phyloP scores from a whole-genome alignment of 345 rosid genomes.

The Gossypium rotundifolium region DNA sequence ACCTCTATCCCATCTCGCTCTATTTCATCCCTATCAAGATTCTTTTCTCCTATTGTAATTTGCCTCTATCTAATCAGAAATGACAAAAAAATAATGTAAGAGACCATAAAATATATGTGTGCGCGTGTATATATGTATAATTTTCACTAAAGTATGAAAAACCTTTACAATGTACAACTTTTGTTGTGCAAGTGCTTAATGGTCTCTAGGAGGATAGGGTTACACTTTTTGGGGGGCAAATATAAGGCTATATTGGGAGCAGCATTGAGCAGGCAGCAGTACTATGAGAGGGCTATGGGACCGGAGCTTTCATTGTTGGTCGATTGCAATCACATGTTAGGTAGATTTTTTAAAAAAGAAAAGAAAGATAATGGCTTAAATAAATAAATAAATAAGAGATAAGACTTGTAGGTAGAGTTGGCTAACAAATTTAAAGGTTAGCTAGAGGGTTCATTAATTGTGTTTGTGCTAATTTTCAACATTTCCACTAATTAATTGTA shows the following conservation, averaged over 20 bases:
- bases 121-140: too few species aligned
- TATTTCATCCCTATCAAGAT: too few species aligned
- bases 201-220: neutral
- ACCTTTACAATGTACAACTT: neutral
- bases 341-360: neutral
- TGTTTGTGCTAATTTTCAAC: neutral
- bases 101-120: too few species aligned
- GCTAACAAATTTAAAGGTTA: neutral
- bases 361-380: too few species aligned
- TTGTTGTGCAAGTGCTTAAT: neutral
- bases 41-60: too few species aligned
- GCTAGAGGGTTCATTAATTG: neutral
- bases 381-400: neutral
- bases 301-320: neutral
- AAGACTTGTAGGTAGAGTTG: neutral
- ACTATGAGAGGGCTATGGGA: neutral
- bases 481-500: neutral
- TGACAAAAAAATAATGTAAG: too few species aligned
- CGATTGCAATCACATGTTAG: neutral
- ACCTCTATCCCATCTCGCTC: too few species aligned
- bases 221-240: neutral
- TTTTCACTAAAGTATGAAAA: neutral
- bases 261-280: neutral
- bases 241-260: neutral
- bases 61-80: too few species aligned